These are phyloP conservation scores for Citrullus colocynthis DNA, from an alignment of 306 rosid species.

Conservation along the genomic window DNA sequence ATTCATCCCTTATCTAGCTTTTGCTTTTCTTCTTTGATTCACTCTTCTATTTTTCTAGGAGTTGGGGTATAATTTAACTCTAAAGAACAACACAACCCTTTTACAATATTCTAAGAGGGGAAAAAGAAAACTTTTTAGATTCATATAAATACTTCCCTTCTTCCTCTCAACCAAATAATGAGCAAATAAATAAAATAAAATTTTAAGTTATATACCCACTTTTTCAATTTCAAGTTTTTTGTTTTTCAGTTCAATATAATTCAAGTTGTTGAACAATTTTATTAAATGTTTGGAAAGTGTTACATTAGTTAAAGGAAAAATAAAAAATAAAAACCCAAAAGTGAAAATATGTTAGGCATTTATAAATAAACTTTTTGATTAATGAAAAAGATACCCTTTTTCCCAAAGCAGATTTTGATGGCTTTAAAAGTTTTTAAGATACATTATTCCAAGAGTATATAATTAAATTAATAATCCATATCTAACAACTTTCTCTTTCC, in stretches of 20 bases:
- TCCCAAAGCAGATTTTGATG: neutral
- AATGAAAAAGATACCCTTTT: neutral
- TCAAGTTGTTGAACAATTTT: neutral
- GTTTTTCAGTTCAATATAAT: neutral
- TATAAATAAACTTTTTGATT: neutral
- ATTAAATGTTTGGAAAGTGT: neutral
- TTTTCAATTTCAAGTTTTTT: neutral
- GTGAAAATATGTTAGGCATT: neutral
- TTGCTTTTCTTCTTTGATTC: neutral
- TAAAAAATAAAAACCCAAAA: neutral
- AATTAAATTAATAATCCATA: neutral
- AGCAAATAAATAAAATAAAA: too few species aligned
- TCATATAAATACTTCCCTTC: neutral
- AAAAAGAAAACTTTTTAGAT: neutral
- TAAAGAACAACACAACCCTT: neutral
- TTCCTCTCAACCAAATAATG: neutral
- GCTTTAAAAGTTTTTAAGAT: neutral
- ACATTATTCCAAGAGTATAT: neutral
- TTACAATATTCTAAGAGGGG: neutral
- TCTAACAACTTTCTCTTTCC: neutral
- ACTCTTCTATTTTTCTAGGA: neutral
- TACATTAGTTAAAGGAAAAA: neutral
- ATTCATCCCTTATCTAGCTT: constrained; percentile 1
- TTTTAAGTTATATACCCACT: neutral
- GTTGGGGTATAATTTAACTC: neutral